A percentile compares a stretch with the other conserved stretches of the same genome.
Evolutionary conservation across 805 yeast genomes (phyloP).

Genomic region (Cyberlindnera mississippiensis): DNA sequence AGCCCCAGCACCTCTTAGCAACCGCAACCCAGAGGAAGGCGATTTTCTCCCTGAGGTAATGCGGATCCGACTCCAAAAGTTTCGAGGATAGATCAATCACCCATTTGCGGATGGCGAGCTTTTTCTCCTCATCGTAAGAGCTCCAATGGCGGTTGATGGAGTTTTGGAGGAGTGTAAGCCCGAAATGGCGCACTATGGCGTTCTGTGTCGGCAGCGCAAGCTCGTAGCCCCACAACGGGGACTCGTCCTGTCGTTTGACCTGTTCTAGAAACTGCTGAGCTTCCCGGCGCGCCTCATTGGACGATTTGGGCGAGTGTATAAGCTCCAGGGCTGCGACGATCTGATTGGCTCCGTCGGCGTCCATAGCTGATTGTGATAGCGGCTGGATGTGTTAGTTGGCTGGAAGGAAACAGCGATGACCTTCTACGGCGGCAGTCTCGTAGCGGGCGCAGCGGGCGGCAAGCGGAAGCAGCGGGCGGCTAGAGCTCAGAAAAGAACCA

Average conservation of each 20-base stretch:
- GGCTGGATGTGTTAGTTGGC: not conserved
- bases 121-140: constrained; percentile 54
- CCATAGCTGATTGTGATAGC: constrained; percentile 38
- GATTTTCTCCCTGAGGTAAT: constrained; percentile 82
- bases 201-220: constrained; percentile 63
- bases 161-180: constrained; percentile 72
- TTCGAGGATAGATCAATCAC: constrained; percentile 69
- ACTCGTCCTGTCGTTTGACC: constrained; percentile 71
- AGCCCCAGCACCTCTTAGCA: constrained; percentile 91
- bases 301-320: constrained; percentile 62
- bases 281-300: constrained; percentile 51
- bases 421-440: too few relatives aligned
- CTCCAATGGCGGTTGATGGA: constrained; percentile 56
- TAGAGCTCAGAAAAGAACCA: too few relatives aligned
- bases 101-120: constrained; percentile 76
- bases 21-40: constrained; percentile 89
- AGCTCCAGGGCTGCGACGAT: constrained; percentile 74
- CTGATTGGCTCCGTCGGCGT: constrained; percentile 63
- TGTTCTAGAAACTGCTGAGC: constrained; percentile 70
- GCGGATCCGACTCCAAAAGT: constrained; percentile 68
- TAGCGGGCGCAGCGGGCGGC: too few relatives aligned
- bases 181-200: constrained; percentile 83
- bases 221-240: constrained; percentile 91
- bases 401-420: too few relatives aligned
- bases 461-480: too few relatives aligned